These are phyloP conservation scores for Gynandropsis gynandra DNA, from an alignment of 345 rosid species.

Conservation along the genomic window DNA sequence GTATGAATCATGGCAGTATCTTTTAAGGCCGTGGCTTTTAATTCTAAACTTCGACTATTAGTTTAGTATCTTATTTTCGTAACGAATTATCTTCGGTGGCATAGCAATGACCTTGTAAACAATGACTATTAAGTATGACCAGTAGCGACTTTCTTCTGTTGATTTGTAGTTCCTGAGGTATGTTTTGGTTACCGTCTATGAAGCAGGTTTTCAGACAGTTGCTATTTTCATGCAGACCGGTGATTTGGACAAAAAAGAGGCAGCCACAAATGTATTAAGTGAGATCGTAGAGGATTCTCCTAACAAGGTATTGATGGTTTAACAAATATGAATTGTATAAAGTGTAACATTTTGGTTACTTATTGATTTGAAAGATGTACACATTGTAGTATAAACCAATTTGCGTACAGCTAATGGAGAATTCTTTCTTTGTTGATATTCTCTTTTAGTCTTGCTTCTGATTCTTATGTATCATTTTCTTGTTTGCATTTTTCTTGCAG, in stretches of 20 bases:
- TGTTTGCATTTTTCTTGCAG: slow-evolving; percentile 41
- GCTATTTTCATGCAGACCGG: slow-evolving; percentile 99
- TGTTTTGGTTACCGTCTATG: slow-evolving; percentile 72
- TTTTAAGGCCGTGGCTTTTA: slow-evolving; percentile 19
- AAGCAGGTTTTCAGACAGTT: slow-evolving; percentile 98
- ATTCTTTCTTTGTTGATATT: not conserved
- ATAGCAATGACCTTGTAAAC: slow-evolving; percentile 16
- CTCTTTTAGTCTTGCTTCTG: slow-evolving; percentile 19
- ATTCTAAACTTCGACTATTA: not conserved
- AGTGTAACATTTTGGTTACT: too few relatives aligned
- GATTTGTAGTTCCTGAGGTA: slow-evolving; percentile 66
- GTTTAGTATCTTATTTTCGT: too few relatives aligned
- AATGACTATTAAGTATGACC: not conserved
- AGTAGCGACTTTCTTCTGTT: slow-evolving; percentile 1
- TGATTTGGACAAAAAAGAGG: slow-evolving; percentile 46
- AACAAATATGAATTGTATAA: too few relatives aligned
- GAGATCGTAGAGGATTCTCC: slow-evolving; percentile 62
- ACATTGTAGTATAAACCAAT: too few relatives aligned
- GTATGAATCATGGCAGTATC: slow-evolving; percentile 15
- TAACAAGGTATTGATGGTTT: slow-evolving; percentile 45
- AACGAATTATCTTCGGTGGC: too few relatives aligned
- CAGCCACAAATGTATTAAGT: slow-evolving; percentile 33
- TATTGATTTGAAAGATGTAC: too few relatives aligned
- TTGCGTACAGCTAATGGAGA: too few relatives aligned
- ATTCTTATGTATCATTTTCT: slow-evolving; percentile 6